Conservation (phyloP, 306 rosid genomes). For the Cicer cuneatum region DNA sequence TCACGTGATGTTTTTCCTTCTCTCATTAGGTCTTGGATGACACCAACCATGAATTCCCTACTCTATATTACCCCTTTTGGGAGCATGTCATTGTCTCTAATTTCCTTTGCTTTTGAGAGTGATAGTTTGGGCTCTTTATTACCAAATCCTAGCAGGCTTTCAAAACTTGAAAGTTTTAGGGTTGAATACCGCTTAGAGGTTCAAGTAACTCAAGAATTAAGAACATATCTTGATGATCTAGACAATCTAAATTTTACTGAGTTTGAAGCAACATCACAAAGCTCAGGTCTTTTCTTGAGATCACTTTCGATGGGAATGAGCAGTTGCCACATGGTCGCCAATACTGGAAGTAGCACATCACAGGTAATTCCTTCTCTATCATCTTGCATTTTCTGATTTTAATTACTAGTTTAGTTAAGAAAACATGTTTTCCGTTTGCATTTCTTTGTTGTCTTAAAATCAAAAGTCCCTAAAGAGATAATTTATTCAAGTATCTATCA, state of each 20-base stretch:
- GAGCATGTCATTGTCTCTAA: conserved; percentile 1
- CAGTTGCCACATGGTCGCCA: background rate
- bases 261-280: conserved; percentile 8
- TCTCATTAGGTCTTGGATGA: conserved; percentile 42
- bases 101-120: background rate
- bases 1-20: conserved; percentile 44
- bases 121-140: background rate
- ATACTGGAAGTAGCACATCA: conserved; percentile 11
- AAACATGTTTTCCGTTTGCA: background rate
- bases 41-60: conserved; percentile 22
- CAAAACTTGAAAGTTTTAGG: conserved; percentile 18
- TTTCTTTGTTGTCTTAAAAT: background rate
- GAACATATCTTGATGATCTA: background rate
- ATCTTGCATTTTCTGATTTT: background rate
- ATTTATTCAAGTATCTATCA: too few relatives aligned
- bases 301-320: conserved; percentile 30
- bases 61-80: background rate
- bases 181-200: background rate
- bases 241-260: background rate
- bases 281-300: background rate
- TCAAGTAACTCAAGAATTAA: background rate
- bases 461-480: background rate
- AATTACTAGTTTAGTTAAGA: background rate
- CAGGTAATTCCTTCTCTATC: conserved; percentile 31
- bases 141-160: background rate